Percentiles rank a stretch among this genome's conserved stretches.
phyloP scores from a whole-genome alignment of 2,329 filamentous ascomycete genomes.

The Colletotrichum gloeosporioides region DNA sequence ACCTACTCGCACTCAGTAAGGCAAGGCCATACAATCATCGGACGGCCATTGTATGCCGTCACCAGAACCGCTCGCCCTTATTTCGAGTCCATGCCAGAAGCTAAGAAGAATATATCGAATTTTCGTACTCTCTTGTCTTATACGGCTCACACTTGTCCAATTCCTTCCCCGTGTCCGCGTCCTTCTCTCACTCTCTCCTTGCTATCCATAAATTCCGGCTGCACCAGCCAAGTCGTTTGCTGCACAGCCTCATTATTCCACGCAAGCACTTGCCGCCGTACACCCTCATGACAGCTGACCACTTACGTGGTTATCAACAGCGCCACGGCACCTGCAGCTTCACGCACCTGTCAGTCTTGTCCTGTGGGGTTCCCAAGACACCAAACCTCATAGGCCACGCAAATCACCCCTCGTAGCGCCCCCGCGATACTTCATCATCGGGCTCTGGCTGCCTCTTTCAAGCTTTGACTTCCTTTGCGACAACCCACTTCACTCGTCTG shows the following conservation, averaged over 20 bases:
- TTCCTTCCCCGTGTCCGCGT: neutral
- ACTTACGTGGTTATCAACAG: neutral
- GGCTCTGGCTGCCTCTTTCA: neutral
- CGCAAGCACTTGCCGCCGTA: conserved; percentile 16
- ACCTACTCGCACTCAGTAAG: neutral
- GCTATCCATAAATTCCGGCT: neutral
- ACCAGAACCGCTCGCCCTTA: neutral
- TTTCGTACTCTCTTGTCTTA: neutral
- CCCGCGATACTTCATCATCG: neutral
- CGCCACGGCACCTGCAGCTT: conserved; percentile 7
- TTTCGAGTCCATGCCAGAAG: neutral
- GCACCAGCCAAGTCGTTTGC: neutral
- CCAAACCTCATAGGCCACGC: neutral
- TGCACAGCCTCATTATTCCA: conserved; percentile 23
- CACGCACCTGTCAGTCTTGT: neutral
- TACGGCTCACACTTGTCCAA: neutral
- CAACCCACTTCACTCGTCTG: neutral
- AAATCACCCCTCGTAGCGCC: neutral
- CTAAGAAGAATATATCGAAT: neutral
- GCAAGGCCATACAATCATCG: neutral
- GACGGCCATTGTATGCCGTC: neutral
- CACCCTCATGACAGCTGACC: neutral
- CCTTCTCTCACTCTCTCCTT: neutral
- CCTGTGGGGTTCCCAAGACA: neutral
- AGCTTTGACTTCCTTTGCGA: neutral